Conservation (phyloP, 805 yeast species). For the Komagataella ulmi region DNA sequence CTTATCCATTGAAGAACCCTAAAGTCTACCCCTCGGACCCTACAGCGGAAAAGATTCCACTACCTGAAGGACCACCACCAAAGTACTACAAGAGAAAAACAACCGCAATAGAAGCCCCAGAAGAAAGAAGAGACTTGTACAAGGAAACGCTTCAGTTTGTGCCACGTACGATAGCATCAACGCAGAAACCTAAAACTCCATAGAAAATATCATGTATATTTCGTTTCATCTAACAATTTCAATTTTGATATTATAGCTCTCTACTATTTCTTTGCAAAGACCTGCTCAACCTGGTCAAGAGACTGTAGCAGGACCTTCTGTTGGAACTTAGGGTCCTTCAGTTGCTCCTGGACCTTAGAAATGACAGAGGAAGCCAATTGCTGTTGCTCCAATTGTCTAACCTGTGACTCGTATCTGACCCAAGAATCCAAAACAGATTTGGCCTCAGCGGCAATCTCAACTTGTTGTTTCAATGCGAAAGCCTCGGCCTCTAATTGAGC, state of each 20-base stretch:
- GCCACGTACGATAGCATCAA: neutral
- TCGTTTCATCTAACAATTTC: neutral
- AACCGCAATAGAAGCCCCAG: constrained; percentile 6
- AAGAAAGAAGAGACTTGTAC: constrained; percentile 2
- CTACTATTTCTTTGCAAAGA: constrained; percentile 34
- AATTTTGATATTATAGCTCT: neutral
- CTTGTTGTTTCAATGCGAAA: constrained; percentile 85
- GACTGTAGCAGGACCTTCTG: constrained; percentile 84
- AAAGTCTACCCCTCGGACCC: neutral
- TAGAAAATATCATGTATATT: constrained; percentile 1
- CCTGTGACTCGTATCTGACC: constrained; percentile 96
- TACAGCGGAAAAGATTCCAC: constrained; percentile 5
- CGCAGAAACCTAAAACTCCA: neutral
- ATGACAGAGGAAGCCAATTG: constrained; percentile 81
- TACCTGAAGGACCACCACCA: constrained; percentile 31
- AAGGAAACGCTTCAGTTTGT: constrained; percentile 3
- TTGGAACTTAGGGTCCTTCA: constrained; percentile 84
- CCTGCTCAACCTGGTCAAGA: constrained; percentile 81
- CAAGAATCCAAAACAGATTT: constrained; percentile 93
- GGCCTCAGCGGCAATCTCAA: constrained; percentile 81
- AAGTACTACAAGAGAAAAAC: constrained; percentile 26
- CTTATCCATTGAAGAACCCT: constrained; percentile 17
- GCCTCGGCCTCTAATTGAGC: constrained; percentile 91
- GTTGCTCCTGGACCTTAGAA: constrained; percentile 76
- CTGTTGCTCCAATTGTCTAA: constrained; percentile 91